Conservation (phyloP, 1,284 basidiomycete genomes). For the Vanrija sp. region DNA sequence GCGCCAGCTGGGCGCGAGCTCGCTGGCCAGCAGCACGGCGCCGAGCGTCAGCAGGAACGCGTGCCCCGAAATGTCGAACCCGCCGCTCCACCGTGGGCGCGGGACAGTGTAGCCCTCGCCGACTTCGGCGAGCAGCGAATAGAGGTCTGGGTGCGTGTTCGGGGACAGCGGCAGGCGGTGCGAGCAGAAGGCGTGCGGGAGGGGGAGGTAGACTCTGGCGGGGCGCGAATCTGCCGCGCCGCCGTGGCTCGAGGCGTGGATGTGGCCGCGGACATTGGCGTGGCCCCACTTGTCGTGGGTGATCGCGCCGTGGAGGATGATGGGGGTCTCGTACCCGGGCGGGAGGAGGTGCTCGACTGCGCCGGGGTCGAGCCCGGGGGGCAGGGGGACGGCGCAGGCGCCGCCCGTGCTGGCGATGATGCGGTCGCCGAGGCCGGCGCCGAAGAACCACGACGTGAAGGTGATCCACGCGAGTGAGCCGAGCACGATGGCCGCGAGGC, state of each 20-base stretch:
- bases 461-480: constrained; percentile 67
- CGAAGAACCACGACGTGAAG: constrained; percentile 89
- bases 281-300: not conserved
- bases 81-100: constrained; percentile 58
- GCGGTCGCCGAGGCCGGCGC: constrained; percentile 74
- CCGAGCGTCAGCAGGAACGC: constrained; percentile 84
- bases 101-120: constrained; percentile 10
- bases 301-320: constrained; percentile 54
- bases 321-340: constrained; percentile 46
- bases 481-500: constrained; percentile 59
- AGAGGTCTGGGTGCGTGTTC: constrained; percentile 62
- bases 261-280: not conserved
- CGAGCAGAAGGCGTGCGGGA: constrained; percentile 56
- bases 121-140: constrained; percentile 46
- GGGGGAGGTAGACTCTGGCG: constrained; percentile 20
- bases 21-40: constrained; percentile 73
- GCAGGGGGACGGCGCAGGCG: constrained; percentile 67
- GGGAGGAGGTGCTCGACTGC: constrained; percentile 11
- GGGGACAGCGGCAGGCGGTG: constrained; percentile 56
- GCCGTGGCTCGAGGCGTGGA: not conserved
- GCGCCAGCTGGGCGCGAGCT: constrained; percentile 55
- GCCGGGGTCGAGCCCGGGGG: constrained; percentile 33
- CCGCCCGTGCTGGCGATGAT: constrained; percentile 73
- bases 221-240: not conserved
- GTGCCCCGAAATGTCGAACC: constrained; percentile 93